Conservation (phyloP, 352 stramenopile species). For the Globisporangium cylindrosporum region DNA sequence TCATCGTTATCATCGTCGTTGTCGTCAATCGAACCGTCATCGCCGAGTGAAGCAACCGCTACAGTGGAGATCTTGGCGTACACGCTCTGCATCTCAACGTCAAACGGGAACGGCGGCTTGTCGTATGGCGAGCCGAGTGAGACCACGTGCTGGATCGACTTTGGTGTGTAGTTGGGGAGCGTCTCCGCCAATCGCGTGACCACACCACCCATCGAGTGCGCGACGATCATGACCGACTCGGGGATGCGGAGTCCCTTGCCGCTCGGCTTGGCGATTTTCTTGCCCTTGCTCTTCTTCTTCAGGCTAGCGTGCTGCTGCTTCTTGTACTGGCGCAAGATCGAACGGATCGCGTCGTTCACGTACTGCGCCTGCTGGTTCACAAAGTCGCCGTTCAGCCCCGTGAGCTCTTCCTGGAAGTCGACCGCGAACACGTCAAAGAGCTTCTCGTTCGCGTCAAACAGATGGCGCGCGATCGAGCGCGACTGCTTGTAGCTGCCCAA, state of each 20-base stretch:
- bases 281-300: slow-evolving; percentile 19
- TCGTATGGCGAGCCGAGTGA: slow-evolving; percentile 66
- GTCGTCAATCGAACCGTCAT: not conserved
- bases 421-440: slow-evolving; percentile 81
- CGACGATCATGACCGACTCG: slow-evolving; percentile 70
- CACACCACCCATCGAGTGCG: slow-evolving; percentile 84
- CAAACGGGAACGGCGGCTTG: slow-evolving; percentile 55
- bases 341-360: slow-evolving; percentile 67
- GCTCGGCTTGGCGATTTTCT: slow-evolving; percentile 12
- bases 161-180: slow-evolving; percentile 71
- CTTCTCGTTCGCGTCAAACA: slow-evolving; percentile 50
- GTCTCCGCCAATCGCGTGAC: slow-evolving; percentile 59
- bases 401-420: slow-evolving; percentile 77
- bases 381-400: slow-evolving; percentile 64
- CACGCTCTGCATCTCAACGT: slow-evolving; percentile 56
- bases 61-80: slow-evolving; percentile 43
- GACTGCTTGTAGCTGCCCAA: slow-evolving; percentile 85
- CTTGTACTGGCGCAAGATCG: slow-evolving; percentile 76
- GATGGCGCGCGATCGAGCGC: slow-evolving; percentile 69
- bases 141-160: slow-evolving; percentile 77
- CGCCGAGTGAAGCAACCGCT: not conserved
- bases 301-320: slow-evolving; percentile 27
- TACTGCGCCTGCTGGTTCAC: slow-evolving; percentile 69
- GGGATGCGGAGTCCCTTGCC: slow-evolving; percentile 19
- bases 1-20: slow-evolving; percentile 15